Conservation (phyloP, 1,139 yeast genomes). For the Cylindricascospora bacillispora region DNA sequence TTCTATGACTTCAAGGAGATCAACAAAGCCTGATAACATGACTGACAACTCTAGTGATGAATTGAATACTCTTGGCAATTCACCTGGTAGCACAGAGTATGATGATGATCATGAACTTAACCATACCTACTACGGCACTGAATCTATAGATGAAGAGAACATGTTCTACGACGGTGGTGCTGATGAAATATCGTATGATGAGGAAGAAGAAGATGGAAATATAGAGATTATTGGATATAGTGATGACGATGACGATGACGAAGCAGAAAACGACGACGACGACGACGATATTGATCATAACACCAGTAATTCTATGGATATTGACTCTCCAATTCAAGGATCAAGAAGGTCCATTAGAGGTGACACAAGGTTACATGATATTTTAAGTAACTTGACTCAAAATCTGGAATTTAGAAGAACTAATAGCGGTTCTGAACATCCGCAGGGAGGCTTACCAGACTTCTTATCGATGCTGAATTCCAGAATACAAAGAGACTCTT, state of each 20-base stretch:
- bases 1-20: too few species aligned
- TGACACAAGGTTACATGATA: constrained; percentile 10
- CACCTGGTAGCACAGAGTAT: too few species aligned
- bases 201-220: constrained; percentile 18
- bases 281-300: constrained; percentile 11
- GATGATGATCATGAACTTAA: too few species aligned
- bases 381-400: constrained; percentile 13
- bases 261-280: constrained; percentile 12
- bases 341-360: constrained; percentile 4
- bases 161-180: too few species aligned
- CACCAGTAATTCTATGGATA: constrained; percentile 5
- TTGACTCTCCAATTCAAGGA: constrained; percentile 1
- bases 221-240: constrained; percentile 16
- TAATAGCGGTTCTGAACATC: constrained; percentile 11
- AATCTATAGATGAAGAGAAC: too few species aligned
- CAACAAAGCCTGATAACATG: too few species aligned
- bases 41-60: too few species aligned
- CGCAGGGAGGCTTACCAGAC: constrained; percentile 5
- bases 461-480: constrained; percentile 25
- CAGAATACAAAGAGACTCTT: constrained; percentile 18
- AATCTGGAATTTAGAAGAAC: constrained; percentile 9
- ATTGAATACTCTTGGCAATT: too few species aligned
- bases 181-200: constrained; percentile 6
- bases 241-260: constrained; percentile 10
- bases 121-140: too few species aligned